phyloP scores from a whole-genome alignment of 768 basidiomycete species.

The Gymnopilus junonius region DNA sequence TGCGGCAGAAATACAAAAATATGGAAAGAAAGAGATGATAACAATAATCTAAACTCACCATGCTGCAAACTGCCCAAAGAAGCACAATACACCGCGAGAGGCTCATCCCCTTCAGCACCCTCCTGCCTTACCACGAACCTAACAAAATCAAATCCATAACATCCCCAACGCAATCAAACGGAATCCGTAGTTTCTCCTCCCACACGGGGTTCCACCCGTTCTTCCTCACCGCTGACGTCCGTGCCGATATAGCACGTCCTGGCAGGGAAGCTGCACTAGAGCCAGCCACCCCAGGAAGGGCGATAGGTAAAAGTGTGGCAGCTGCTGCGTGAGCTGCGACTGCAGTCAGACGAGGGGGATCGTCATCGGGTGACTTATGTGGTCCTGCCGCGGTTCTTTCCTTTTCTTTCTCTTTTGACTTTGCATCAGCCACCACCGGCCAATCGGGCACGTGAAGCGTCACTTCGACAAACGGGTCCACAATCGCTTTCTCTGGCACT shows the following conservation, averaged over 20 bases:
- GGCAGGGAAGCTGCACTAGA: slow-evolving; percentile 31
- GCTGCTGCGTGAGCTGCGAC: neutral
- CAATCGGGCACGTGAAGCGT: slow-evolving; percentile 80
- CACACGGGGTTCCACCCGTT: slow-evolving; percentile 95
- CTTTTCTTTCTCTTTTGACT: slow-evolving; percentile 7
- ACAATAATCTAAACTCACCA: slow-evolving; percentile 48
- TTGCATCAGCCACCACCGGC: slow-evolving; percentile 37
- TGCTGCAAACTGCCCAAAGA: slow-evolving; percentile 74
- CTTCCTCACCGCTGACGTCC: slow-evolving; percentile 73
- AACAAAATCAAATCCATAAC: slow-evolving; percentile 85
- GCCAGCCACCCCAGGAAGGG: slow-evolving; percentile 17
- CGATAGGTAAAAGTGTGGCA: neutral
- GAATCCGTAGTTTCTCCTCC: slow-evolving; percentile 69
- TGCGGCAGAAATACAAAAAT: neutral
- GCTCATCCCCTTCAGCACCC: slow-evolving; percentile 49
- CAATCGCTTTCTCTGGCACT: slow-evolving; percentile 54
- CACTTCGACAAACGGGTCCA: slow-evolving; percentile 84
- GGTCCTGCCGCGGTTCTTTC: too few relatives aligned
- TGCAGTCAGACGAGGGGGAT: neutral
- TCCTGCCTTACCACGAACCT: slow-evolving; percentile 77
- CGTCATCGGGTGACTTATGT: neutral
- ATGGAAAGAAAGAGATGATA: neutral
- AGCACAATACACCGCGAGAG: slow-evolving; percentile 76
- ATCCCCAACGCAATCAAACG: slow-evolving; percentile 71
- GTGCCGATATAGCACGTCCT: slow-evolving; percentile 50